phyloP scores from a whole-genome alignment of 2,329 filamentous ascomycete genomes.

The Sarocladium kiliense region DNA sequence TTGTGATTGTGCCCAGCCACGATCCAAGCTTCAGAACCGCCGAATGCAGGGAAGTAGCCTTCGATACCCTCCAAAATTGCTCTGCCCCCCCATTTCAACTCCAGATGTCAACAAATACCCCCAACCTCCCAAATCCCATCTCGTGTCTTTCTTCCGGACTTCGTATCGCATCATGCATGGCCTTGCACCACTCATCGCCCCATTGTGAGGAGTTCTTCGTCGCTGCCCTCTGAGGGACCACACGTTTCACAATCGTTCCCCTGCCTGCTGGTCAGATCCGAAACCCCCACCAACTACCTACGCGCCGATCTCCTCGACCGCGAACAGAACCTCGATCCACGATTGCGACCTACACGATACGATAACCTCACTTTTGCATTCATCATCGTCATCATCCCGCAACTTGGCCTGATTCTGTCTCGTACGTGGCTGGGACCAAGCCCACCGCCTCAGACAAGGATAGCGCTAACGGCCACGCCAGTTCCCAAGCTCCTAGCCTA shows the following conservation, averaged over 20 bases:
- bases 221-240: no score
- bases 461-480: neutral
- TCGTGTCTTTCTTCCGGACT: no score
- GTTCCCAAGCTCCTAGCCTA: constrained; percentile 4
- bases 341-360: neutral
- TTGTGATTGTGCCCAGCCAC: neutral
- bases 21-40: neutral
- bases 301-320: neutral
- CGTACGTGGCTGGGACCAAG: neutral
- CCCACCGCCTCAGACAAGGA: neutral
- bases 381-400: neutral
- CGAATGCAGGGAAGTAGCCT: neutral
- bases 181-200: no score
- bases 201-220: no score
- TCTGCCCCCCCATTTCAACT: neutral
- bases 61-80: neutral
- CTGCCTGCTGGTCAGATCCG: no score
- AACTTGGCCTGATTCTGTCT: neutral
- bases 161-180: no score
- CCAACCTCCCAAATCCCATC: no score
- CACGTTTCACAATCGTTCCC: no score
- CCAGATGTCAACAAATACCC: neutral
- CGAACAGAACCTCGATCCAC: neutral
- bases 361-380: neutral
- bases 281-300: neutral